These are phyloP conservation scores for Cucurbita argyrosperma DNA, from an alignment of 306 rosid species.

Conservation along the genomic window DNA sequence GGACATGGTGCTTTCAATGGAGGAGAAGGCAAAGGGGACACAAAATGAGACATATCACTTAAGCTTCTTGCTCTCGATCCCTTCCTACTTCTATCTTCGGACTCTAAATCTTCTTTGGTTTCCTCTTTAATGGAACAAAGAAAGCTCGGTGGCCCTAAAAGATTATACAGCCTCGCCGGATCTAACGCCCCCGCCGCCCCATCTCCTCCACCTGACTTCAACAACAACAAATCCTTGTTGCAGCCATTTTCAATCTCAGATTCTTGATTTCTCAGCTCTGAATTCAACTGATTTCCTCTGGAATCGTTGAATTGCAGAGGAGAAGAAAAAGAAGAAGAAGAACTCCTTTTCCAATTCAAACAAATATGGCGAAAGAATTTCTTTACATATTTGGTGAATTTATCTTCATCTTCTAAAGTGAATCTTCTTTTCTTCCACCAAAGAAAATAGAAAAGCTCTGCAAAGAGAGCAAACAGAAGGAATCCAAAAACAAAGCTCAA, in stretches of 20 bases:
- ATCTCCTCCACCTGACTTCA: no score
- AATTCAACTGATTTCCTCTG: no score
- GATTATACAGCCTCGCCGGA: constrained; percentile 76
- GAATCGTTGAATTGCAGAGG: no score
- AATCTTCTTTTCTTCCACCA: constrained; percentile 61
- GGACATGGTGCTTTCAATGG: constrained; percentile 26
- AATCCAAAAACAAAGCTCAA: constrained; percentile 58
- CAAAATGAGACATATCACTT: constrained; percentile 36
- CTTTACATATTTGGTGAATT: constrained; percentile 26
- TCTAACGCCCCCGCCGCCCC: no score
- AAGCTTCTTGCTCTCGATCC: constrained; percentile 64
- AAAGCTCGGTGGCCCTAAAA: constrained; percentile 76
- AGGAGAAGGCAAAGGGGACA: constrained; percentile 44
- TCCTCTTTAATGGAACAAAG: constrained; percentile 87
- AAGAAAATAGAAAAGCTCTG: constrained; percentile 62
- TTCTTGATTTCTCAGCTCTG: no score
- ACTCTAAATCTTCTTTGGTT: constrained; percentile 75
- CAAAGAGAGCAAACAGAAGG: constrained; percentile 43
- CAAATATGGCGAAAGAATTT: background rate
- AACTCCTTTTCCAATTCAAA: background rate
- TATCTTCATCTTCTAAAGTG: constrained; percentile 32
- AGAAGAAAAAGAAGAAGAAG: background rate
- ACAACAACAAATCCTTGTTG: no score
- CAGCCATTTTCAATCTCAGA: no score
- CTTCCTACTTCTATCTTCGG: constrained; percentile 59